Evolutionary conservation across 2,329 filamentous ascomycete species (phyloP).

Genomic region (Fusarium sp.): DNA sequence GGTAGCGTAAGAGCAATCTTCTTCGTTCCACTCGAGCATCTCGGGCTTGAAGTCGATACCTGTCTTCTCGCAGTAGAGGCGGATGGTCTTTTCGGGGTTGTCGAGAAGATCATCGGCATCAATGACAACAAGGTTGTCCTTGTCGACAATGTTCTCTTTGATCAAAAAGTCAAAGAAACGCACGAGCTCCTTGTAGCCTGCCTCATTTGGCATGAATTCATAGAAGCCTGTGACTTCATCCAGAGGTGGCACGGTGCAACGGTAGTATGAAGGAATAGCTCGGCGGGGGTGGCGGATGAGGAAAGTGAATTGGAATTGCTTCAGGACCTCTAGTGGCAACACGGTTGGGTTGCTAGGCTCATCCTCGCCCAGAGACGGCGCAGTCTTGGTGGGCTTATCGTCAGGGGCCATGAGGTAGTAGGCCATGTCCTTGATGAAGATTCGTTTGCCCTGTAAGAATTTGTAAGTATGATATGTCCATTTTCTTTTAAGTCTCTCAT

Average conservation of each 20-base stretch:
- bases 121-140: conserved; percentile 80
- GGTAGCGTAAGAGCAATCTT: conserved; percentile 77
- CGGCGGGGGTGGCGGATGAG: conserved; percentile 94
- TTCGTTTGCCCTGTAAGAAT: conserved; percentile 76
- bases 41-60: conserved; percentile 78
- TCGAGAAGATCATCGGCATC: conserved; percentile 96
- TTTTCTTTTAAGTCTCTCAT: background rate
- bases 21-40: conserved; percentile 88
- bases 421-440: conserved; percentile 98
- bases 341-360: conserved; percentile 86
- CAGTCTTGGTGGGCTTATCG: conserved; percentile 73
- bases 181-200: conserved; percentile 89
- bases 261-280: conserved; percentile 92
- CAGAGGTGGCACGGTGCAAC: conserved; percentile 91
- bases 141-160: conserved; percentile 75
- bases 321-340: conserved; percentile 77
- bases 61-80: conserved; percentile 83
- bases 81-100: conserved; percentile 78
- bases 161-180: conserved; percentile 87
- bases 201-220: conserved; percentile 87
- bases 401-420: conserved; percentile 88
- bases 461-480: conserved; percentile 41
- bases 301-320: conserved; percentile 92
- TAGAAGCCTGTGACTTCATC: conserved; percentile 85
- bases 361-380: conserved; percentile 77